A percentile compares a stretch with the other conserved stretches of the same genome.
Evolutionary conservation across 164 flowering plant species (phyloP).

Genomic region (Vitis labrusca): DNA sequence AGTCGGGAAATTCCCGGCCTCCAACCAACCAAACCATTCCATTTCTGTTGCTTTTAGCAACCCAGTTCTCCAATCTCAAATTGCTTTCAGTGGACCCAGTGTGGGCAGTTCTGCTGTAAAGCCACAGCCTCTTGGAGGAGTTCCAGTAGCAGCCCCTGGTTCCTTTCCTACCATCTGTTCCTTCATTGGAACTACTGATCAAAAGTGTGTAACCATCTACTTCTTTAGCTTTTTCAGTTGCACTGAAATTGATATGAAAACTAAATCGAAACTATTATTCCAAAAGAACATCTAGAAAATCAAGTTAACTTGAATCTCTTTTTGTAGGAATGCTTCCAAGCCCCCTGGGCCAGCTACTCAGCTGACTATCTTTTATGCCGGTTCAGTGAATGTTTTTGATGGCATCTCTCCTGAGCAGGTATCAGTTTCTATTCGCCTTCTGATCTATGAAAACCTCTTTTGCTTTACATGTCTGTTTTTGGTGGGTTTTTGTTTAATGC

Average conservation of each 20-base stretch:
- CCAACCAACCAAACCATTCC: constrained; percentile 19
- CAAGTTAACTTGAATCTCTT: neutral
- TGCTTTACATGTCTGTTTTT: neutral
- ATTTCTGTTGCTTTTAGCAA: constrained; percentile 12
- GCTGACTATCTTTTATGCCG: constrained; percentile 45
- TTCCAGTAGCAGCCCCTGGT: constrained; percentile 13
- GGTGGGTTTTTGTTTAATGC: neutral
- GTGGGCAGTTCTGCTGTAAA: constrained; percentile 9
- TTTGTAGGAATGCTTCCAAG: constrained; percentile 26
- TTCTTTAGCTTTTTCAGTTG: too few relatives aligned
- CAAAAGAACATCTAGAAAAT: neutral
- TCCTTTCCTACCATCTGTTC: constrained; percentile 18
- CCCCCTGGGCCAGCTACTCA: constrained; percentile 30
- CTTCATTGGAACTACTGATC: constrained; percentile 23
- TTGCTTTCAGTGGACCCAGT: constrained; percentile 9
- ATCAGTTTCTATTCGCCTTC: neutral
- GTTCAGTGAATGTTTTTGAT: constrained; percentile 40
- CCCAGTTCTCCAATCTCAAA: constrained; percentile 17
- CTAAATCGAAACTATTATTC: too few relatives aligned
- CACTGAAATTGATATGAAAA: too few relatives aligned
- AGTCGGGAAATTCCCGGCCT: constrained; percentile 16
- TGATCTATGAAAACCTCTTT: neutral
- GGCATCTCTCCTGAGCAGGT: constrained; percentile 46
- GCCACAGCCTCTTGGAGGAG: constrained; percentile 21
- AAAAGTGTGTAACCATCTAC: constrained; percentile 15